phyloP scores from a whole-genome alignment of 2,329 filamentous ascomycete species.

The Grosmannia clavigera region DNA sequence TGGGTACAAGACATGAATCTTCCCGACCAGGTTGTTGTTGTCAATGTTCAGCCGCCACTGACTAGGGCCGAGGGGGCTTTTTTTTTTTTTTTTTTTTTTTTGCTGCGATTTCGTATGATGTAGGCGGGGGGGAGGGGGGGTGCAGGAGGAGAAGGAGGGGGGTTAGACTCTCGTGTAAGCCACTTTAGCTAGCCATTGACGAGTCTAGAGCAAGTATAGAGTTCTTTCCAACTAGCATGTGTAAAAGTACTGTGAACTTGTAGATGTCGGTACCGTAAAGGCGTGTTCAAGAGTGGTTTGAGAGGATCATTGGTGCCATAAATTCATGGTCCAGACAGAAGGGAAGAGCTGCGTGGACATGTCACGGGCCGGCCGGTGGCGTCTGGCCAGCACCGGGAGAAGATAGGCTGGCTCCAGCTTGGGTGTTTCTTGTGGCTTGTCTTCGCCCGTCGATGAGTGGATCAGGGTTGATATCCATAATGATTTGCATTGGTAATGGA shows the following conservation, averaged over 20 bases:
- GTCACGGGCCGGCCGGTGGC: no score
- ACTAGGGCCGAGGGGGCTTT: constrained; percentile 5
- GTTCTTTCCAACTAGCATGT: no score
- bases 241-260: background rate
- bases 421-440: no score
- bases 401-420: background rate
- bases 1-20: constrained; percentile 15
- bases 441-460: background rate
- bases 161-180: background rate
- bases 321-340: no score
- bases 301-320: no score
- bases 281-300: background rate
- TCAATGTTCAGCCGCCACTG: constrained; percentile 16
- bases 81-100: no score
- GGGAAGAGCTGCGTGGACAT: no score
- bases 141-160: background rate
- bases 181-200: background rate
- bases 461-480: no score
- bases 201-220: background rate
- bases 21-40: constrained; percentile 15
- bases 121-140: background rate
- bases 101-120: background rate
- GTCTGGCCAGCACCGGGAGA: background rate
- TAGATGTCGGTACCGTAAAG: background rate
- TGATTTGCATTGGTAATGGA: background rate